Evolutionary conservation across 345 rosid genomes (phyloP), one percentile per base, ranked within the genome.

Genomic region (Camelina laxa): DNA sequence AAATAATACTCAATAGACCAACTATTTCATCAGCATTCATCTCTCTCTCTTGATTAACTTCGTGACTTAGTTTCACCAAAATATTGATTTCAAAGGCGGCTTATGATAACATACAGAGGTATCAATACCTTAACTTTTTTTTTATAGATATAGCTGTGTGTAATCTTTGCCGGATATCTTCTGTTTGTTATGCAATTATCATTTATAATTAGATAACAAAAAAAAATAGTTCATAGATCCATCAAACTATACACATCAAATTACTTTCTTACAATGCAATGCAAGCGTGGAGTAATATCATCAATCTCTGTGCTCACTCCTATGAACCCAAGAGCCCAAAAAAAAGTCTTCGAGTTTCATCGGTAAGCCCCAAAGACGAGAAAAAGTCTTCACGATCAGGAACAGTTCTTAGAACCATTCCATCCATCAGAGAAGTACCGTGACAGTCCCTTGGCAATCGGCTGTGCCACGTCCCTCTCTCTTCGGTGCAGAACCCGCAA

Each of bases 401-500:
- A 75, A 69, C 70, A 17, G 42, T 73, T 74, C 50, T 69, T 77
- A 36, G 85, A 76, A 65, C 87, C 81, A 64, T 83, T 82, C 72
- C 67, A 72, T 75, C 80, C 80, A 78, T 86, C 76, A 24, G 82
- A 75, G 15, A 87, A 45, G 59, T 82, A 80, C 55, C 84, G 86
- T n/a, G 72, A 4, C n/a, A 84, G 27, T 47, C 93, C 91, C 15
- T 79, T 74, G 12, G 79, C 80, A 24, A 86, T 78, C 12, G 96
- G 93, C 60, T 84, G 87, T 64, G 93, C 83, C 53, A 90, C 79
- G 74, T 90, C 97, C 72, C 73, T 84, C 80, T 88, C 91, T 55
- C 91, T 86, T 73, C 79, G 81, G 74, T 75, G 84, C 14, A 95
- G 55, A 72, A 82, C 92, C 67, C 87, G 74, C 17, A 90, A 50